Base-by-base conservation (phyloP, 2,329 filamentous ascomycete genomes). In the Bimuria novae-zelandiae region DNA sequence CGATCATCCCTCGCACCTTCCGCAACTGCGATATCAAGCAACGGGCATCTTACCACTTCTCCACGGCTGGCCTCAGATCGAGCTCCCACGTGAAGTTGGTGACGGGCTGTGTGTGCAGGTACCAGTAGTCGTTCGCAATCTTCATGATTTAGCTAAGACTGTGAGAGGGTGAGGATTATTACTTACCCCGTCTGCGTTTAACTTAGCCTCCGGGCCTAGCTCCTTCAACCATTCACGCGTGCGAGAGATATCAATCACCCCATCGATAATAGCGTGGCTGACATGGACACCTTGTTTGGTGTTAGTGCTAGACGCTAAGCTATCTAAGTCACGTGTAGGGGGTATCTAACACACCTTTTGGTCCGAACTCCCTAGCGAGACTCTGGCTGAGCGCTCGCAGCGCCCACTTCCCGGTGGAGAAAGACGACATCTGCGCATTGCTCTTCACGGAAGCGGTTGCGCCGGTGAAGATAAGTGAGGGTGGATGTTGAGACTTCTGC, bases 121-220 rank as follows among this genome's bases (percentile, higher is more conserved):
- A 79, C 90, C 90, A 96, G 67, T 96, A 96, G 10, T 84, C 83
- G 60, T 95, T 90, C 10, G 91, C 91, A 79, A 96, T 95, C 86
- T 93, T 40, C 4, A 4, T 16, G 35, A 23, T 21, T 54, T 44
- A 51, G 23, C 10, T 21, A 40, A 16, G 37, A 4, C 4, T 33
- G 1, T 30, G 25, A 10, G 21, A 3, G 22, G 30, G 40, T 7
- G 51, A 52, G 49, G 41, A 22, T 7, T 25, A 11, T 11, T 42
- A 80, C 87, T 79, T 73, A 91, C 89, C 61, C 87, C 88, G 59
- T 90, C 87, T 7, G 90, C 82, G 56, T 77, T 85, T 55, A 96
- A 84, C 78, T 92, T 93, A 0, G 80, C 84, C 72, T 87, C 85
- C 5, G 81, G 76, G 19, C 79, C 77, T 55, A 81, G 75, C 33